Evolutionary conservation across 192 early-diverging fungal genomes (phyloP).

Genomic region (Lunasporangiospora selenospora): DNA sequence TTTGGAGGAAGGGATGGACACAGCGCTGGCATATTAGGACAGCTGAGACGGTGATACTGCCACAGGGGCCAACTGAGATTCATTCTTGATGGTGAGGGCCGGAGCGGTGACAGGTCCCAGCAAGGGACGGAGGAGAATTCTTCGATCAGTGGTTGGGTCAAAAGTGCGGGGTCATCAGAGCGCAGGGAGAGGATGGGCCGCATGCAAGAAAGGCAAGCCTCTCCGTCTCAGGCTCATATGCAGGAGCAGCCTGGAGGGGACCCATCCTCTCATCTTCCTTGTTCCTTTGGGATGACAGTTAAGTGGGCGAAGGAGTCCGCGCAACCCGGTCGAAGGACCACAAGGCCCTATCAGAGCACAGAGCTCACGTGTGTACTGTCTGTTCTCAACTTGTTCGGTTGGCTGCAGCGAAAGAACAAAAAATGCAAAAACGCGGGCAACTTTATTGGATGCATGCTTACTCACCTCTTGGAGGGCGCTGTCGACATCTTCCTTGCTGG

Average conservation of each 20-base stretch:
- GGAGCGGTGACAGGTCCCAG: too few relatives aligned
- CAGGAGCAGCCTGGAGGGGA: too few relatives aligned
- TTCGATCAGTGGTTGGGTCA: conserved; percentile 11
- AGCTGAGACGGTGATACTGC: too few relatives aligned
- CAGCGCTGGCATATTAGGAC: too few relatives aligned
- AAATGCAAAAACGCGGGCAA: conserved; percentile 39
- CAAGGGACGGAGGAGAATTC: conserved; percentile 18
- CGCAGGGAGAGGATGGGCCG: neutral
- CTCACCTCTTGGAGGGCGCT: neutral
- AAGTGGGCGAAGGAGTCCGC: neutral
- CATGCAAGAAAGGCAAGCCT: neutral
- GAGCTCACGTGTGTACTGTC: neutral
- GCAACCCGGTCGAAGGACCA: neutral
- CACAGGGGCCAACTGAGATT: too few relatives aligned
- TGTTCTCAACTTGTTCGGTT: neutral
- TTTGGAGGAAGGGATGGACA: too few relatives aligned
- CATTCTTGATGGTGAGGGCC: too few relatives aligned
- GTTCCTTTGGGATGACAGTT: too few relatives aligned
- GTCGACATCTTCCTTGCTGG: neutral
- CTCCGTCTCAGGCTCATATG: too few relatives aligned
- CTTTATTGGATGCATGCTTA: conserved; percentile 13
- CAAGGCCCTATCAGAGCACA: too few relatives aligned
- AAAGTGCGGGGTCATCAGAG: conserved; percentile 14
- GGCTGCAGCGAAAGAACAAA: neutral
- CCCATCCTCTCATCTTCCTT: too few relatives aligned